Conservation (phyloP, 2,329 filamentous ascomycete genomes). For the Teratosphaeria gauchensis region DNA sequence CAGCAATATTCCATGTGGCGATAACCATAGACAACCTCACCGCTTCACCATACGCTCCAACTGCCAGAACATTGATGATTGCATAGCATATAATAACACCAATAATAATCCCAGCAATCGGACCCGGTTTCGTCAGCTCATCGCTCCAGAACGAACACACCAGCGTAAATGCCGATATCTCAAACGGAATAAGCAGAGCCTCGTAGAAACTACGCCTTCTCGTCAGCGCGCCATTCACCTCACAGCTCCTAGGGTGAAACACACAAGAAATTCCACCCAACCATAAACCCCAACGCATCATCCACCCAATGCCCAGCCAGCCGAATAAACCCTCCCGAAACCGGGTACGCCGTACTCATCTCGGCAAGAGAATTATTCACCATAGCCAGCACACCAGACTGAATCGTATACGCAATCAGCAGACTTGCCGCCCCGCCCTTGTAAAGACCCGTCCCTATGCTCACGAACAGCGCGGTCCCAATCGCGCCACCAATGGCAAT, state of each 20-base stretch:
- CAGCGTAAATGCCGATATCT: conserved; percentile 39
- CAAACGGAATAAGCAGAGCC: conserved; percentile 42
- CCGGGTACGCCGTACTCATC: conserved; percentile 54
- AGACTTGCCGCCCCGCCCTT: conserved; percentile 44
- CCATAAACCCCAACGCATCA: conserved; percentile 52
- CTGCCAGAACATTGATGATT: conserved; percentile 33
- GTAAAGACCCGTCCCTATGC: conserved; percentile 48
- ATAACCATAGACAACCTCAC: background rate
- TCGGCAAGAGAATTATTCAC: conserved; percentile 59
- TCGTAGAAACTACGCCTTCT: conserved; percentile 32
- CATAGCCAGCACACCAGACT: conserved; percentile 46
- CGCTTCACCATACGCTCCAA: conserved; percentile 36
- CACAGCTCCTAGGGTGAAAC: background rate
- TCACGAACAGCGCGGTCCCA: conserved; percentile 25
- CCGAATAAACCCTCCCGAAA: conserved; percentile 55
- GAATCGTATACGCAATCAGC: conserved; percentile 50
- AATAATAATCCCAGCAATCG: conserved; percentile 22
- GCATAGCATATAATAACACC: conserved; percentile 29
- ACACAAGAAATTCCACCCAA: conserved; percentile 28
- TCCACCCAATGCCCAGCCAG: conserved; percentile 57
- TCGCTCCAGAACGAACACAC: conserved; percentile 34
- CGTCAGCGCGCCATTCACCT: background rate
- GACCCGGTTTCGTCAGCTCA: conserved; percentile 33
- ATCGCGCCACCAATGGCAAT: conserved; percentile 28
- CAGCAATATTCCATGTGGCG: conserved; percentile 15